Conservation (phyloP, 345 rosid genomes). For the Litchi chinensis region DNA sequence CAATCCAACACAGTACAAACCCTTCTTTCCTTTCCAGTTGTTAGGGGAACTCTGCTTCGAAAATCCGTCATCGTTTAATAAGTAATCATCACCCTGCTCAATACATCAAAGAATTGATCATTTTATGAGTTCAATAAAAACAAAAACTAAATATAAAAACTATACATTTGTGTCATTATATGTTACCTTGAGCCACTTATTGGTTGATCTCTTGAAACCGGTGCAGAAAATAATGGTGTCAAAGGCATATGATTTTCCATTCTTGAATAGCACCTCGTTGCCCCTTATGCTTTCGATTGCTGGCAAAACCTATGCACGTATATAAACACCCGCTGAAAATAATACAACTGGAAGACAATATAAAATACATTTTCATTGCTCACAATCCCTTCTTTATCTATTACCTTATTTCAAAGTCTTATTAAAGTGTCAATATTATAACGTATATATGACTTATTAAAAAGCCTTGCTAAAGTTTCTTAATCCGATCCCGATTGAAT, state of each 20-base stretch:
- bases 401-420: too few relatives aligned
- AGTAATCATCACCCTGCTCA: conserved; percentile 44
- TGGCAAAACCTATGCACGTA: conserved; percentile 50
- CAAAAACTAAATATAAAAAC: too few relatives aligned
- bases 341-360: too few relatives aligned
- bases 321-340: neutral
- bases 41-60: conserved; percentile 41
- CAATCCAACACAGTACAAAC: conserved; percentile 48
- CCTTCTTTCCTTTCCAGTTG: conserved; percentile 58
- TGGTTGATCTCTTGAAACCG: conserved; percentile 41
- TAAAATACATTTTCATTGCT: too few relatives aligned
- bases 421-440: too few relatives aligned
- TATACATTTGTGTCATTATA: neutral
- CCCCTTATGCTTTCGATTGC: conserved; percentile 48
- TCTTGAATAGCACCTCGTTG: conserved; percentile 41
- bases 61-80: conserved; percentile 50
- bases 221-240: conserved; percentile 67
- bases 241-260: conserved; percentile 44
- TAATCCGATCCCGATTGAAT: too few relatives aligned
- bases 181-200: conserved; percentile 43
- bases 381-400: too few relatives aligned
- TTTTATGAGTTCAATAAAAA: too few relatives aligned
- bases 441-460: too few relatives aligned
- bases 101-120: too few relatives aligned
- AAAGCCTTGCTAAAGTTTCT: too few relatives aligned